Conservation (phyloP, 331 rosid genomes). For the Ulmus americana region DNA sequence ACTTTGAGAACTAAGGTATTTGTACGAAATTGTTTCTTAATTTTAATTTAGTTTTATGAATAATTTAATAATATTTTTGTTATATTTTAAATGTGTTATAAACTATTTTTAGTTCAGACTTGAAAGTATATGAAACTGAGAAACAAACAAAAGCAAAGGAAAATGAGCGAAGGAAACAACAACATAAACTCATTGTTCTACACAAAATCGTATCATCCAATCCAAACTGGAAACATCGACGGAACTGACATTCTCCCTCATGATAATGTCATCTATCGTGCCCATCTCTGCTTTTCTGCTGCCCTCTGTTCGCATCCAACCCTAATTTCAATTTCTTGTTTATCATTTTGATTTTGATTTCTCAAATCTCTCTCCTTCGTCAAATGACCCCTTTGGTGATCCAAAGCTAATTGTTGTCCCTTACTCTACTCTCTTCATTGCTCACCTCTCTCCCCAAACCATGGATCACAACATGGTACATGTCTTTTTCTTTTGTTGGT, state of each 20-base stretch:
- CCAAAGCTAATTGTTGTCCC: conserved; percentile 75
- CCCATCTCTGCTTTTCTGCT: conserved; percentile 72
- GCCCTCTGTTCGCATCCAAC: conserved; percentile 45
- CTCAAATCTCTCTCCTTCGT: conserved; percentile 4
- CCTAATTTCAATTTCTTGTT: neutral
- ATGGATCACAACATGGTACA: conserved; percentile 48
- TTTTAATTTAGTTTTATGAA: too few species aligned
- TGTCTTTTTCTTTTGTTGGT: conserved; percentile 24
- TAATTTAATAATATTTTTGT: too few species aligned
- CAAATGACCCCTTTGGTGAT: conserved; percentile 82
- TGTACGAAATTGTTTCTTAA: too few species aligned
- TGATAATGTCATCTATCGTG: conserved; percentile 70
- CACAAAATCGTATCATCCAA: conserved; percentile 59
- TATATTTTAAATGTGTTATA: too few species aligned
- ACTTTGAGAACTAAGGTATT: too few species aligned
- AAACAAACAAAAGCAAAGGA: neutral
- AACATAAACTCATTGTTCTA: conserved; percentile 54
- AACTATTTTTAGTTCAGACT: too few species aligned
- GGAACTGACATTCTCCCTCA: conserved; percentile 80
- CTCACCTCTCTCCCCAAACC: conserved; percentile 65
- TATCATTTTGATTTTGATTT: neutral
- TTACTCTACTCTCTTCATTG: conserved; percentile 67
- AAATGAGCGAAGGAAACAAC: conserved; percentile 22
- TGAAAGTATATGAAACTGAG: too few species aligned
- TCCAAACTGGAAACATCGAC: conserved; percentile 59